A percentile compares a stretch with the other conserved stretches of the same genome.
These are phyloP conservation scores for Trichoderma reesei DNA, from an alignment of 495 filamentous ascomycete species.

Conservation along the genomic window DNA sequence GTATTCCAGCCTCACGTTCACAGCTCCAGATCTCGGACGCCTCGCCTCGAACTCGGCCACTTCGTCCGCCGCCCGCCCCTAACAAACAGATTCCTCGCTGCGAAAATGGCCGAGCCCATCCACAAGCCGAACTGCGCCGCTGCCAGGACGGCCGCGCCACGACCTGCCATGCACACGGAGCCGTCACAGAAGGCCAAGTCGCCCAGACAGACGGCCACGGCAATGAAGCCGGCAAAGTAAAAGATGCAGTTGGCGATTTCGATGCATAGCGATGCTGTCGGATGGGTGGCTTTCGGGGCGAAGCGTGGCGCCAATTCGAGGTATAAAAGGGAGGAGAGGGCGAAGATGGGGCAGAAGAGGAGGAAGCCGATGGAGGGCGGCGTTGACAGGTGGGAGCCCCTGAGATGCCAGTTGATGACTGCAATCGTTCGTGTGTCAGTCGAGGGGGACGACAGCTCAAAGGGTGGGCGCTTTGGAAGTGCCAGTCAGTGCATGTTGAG, in stretches of 20 bases:
- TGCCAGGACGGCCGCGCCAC: conserved; percentile 37
- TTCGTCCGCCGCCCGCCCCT: conserved; percentile 21
- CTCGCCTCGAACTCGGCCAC: not conserved
- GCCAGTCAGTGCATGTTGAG: not conserved
- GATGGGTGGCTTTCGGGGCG: conserved; percentile 38
- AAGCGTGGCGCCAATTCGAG: conserved; percentile 55
- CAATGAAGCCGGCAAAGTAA: conserved; percentile 75
- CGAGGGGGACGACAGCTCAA: not conserved
- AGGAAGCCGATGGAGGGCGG: conserved; percentile 56
- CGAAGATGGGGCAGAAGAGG: conserved; percentile 57
- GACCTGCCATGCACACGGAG: conserved; percentile 37
- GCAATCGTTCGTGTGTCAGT: not conserved
- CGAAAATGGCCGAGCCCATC: conserved; percentile 26
- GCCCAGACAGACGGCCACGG: conserved; percentile 54
- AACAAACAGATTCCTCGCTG: conserved; percentile 24
- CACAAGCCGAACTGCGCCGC: conserved; percentile 36
- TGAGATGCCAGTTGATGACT: conserved; percentile 46
- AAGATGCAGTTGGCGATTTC: conserved; percentile 63
- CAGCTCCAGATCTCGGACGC: not conserved
- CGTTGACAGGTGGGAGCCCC: conserved; percentile 31
- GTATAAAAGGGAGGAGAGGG: conserved; percentile 53
- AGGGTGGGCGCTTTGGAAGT: too few relatives aligned
- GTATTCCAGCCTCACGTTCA: not conserved
- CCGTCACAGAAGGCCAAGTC: conserved; percentile 44
- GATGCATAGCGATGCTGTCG: conserved; percentile 47